Base-by-base conservation (phyloP, 257 asterid genomes). In the Ilex aquifolium region DNA sequence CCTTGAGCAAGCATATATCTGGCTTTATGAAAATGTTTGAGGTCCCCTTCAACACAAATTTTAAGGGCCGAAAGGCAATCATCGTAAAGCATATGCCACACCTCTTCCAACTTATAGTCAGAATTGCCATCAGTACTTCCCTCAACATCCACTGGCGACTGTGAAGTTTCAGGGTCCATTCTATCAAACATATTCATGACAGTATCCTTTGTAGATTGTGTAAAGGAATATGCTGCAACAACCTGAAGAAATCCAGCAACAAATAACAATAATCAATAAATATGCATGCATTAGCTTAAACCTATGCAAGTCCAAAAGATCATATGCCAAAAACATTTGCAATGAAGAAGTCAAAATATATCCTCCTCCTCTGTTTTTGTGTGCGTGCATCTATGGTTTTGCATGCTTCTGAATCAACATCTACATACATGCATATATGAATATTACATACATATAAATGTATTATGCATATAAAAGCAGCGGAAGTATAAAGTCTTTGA, bases 1-100 rank as follows among this genome's bases (percentile, higher is more conserved):
- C 97, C 99, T 90, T 87, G 97, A 75, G 99, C 84, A 67, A 92
- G 95, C 89, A 87, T 71, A 76, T 87, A 83, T 75, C 99, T 83
- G 44, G 99, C 99, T 72, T 92, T 92, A 65, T 92, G 99, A 68
- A 92, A 92, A 79, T 92, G 97, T 82, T 92, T 92, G 65, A 92
- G 96, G 77, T 92, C 99, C 69, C 99, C 99, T 82, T 92, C 99
- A 72, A 87, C 95, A 40, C 99, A 92, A 68, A 77, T 79, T 77
- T 81, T 95, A 21, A 92, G 83, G 17, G 99, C 97, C 61, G 88
- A 83, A 79, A 92, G 89, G 82, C 99, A 92, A 78, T 92, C 99
- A 42, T 56, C 67, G 76, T 92, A 92, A 66, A 89, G 97, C 71
- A 83, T 73, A 77, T 80, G 70, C 99, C 97, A 87, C 57, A 75